These are phyloP conservation scores for Pisolithus thermaeus DNA, from an alignment of 1,284 basidiomycete genomes.

Conservation along the genomic window DNA sequence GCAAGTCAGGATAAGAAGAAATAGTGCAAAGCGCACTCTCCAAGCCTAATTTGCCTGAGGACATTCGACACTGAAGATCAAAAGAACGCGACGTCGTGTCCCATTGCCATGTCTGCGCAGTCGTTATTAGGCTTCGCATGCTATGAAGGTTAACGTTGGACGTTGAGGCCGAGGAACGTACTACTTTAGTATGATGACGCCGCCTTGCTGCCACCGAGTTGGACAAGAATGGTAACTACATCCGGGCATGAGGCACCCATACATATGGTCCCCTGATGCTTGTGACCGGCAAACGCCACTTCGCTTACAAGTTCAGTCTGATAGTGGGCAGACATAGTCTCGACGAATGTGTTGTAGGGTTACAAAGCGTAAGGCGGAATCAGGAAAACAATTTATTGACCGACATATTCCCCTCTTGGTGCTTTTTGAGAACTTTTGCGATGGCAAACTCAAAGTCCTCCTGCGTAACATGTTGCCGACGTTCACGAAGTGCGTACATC, in stretches of 20 bases:
- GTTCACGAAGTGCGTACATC: constrained; percentile 95
- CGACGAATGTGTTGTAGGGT: background rate
- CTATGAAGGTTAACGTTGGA: too few species aligned
- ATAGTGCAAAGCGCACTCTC: background rate
- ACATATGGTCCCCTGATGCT: too few species aligned
- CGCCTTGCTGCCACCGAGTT: too few species aligned
- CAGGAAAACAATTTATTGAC: constrained; percentile 87
- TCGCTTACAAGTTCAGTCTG: too few species aligned
- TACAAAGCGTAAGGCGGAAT: background rate
- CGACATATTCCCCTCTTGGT: constrained; percentile 85
- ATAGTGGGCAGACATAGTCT: background rate
- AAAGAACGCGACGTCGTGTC: background rate
- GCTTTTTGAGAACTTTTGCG: constrained; percentile 91
- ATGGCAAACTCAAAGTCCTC: constrained; percentile 99
- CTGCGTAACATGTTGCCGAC: constrained; percentile 94
- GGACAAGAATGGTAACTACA: too few species aligned
- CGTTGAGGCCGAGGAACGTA: too few species aligned
- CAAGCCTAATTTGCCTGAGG: background rate
- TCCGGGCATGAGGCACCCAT: too few species aligned
- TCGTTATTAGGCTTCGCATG: too few species aligned
- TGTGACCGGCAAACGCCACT: too few species aligned
- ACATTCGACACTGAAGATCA: background rate
- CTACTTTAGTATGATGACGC: too few species aligned
- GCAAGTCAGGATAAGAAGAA: background rate
- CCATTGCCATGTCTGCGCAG: background rate